phyloP scores from a whole-genome alignment of 1,284 basidiomycete genomes.

The Cryptococcus neoformans region DNA sequence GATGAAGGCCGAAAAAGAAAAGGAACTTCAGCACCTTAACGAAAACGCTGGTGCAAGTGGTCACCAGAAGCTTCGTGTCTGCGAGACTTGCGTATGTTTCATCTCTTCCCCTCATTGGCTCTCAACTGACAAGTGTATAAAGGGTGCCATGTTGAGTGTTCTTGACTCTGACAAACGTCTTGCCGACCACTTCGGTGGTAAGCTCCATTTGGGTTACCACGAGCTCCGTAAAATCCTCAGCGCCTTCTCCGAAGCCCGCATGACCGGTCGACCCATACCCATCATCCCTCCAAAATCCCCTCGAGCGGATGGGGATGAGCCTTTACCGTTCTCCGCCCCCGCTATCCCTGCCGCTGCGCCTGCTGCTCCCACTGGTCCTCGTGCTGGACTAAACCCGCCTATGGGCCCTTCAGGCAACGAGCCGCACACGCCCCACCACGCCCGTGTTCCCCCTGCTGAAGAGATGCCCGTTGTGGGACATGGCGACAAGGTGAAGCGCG shows the following conservation, averaged over 20 bases:
- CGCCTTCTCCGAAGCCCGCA: conserved; percentile 82
- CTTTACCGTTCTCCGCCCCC: conserved; percentile 12
- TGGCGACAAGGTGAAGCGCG: conserved; percentile 45
- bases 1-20: conserved; percentile 96
- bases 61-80: conserved; percentile 98
- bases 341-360: conserved; percentile 15
- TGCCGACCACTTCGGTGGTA: conserved; percentile 99
- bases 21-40: conserved; percentile 92
- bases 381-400: not conserved
- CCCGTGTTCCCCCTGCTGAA: conserved; percentile 29
- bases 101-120: not conserved
- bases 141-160: conserved; percentile 89
- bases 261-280: conserved; percentile 62
- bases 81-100: conserved; percentile 80
- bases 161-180: conserved; percentile 97
- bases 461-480: conserved; percentile 39
- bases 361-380: conserved; percentile 17
- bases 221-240: conserved; percentile 90
- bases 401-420: not conserved
- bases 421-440: conserved; percentile 23
- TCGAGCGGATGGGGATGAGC: conserved; percentile 31
- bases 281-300: conserved; percentile 49
- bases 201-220: conserved; percentile 99
- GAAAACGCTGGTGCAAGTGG: conserved; percentile 98
- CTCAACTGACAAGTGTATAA: not conserved